phyloP scores from a whole-genome alignment of 2,329 filamentous ascomycete genomes.

The Blastomyces emzantsi region DNA sequence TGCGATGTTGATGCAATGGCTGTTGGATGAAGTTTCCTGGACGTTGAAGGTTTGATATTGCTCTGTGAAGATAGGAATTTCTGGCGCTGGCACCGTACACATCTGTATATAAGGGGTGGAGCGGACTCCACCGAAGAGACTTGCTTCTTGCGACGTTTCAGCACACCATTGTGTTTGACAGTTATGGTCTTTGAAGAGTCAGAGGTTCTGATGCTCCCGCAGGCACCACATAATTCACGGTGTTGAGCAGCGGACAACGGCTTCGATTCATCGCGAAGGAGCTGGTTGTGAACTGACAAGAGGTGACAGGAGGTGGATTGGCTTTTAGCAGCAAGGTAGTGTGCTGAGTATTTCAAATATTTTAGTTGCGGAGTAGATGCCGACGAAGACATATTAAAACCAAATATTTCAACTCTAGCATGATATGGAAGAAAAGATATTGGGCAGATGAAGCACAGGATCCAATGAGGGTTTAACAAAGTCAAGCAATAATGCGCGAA shows the following conservation, averaged over 20 bases:
- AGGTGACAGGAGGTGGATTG: conserved; percentile 37
- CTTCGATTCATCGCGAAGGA: conserved; percentile 29
- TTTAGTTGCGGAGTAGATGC: conserved; percentile 18
- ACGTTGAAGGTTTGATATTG: conserved; percentile 13
- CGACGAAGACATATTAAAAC: conserved; percentile 6
- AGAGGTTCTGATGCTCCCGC: conserved; percentile 31
- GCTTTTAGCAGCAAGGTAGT: conserved; percentile 24
- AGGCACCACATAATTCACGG: conserved; percentile 31
- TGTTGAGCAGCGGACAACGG: conserved; percentile 26
- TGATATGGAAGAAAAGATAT: background rate
- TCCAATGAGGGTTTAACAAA: too few relatives aligned
- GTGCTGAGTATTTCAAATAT: conserved; percentile 32
- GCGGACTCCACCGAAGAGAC: background rate
- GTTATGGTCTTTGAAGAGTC: conserved; percentile 24
- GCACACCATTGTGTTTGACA: conserved; percentile 13
- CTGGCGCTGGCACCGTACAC: conserved; percentile 30
- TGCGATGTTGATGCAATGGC: conserved; percentile 12
- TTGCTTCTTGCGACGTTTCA: background rate
- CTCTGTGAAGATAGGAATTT: conserved; percentile 23
- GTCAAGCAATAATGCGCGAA: too few relatives aligned
- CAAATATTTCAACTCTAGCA: background rate
- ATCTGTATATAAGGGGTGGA: conserved; percentile 27
- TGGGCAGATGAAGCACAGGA: too few relatives aligned
- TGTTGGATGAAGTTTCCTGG: conserved; percentile 12
- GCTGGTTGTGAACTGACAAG: conserved; percentile 29